Conservation (phyloP, 75 land plant species). For the Isoetes taiwanensis region DNA sequence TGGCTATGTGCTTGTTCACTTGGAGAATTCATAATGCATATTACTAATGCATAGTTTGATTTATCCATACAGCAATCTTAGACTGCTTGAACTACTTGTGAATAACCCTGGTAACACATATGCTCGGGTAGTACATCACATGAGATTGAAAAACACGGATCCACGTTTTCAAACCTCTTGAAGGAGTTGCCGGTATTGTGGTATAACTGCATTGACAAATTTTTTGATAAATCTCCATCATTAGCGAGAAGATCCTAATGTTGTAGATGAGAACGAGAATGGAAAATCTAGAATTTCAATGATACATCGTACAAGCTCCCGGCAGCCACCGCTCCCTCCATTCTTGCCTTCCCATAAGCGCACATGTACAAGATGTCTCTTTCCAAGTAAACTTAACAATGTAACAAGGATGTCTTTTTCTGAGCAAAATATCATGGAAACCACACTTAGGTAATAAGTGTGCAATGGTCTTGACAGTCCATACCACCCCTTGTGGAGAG, state of each 20-base stretch:
- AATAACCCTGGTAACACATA: too few species aligned
- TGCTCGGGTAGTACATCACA: too few species aligned
- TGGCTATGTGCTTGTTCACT: too few species aligned
- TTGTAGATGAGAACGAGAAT: too few species aligned
- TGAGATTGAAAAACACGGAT: too few species aligned
- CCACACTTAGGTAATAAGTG: slow-evolving; percentile 65
- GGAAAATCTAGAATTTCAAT: slow-evolving; percentile 82
- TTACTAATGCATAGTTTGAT: too few species aligned
- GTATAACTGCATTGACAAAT: slow-evolving; percentile 51
- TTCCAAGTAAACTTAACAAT: slow-evolving; percentile 41
- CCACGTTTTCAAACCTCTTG: slow-evolving; percentile 70
- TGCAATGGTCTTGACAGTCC: slow-evolving; percentile 54
- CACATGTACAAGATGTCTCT: slow-evolving; percentile 49
- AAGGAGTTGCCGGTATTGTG: slow-evolving; percentile 59
- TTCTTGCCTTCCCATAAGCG: slow-evolving; percentile 72
- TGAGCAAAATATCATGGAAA: slow-evolving; percentile 58
- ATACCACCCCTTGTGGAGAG: slow-evolving; percentile 68
- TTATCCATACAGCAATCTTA: too few species aligned
- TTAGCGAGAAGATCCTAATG: slow-evolving; percentile 50
- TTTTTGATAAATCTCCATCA: slow-evolving; percentile 45
- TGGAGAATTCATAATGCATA: too few species aligned
- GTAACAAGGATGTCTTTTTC: slow-evolving; percentile 42
- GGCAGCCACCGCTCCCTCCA: slow-evolving; percentile 63
- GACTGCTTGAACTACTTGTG: too few species aligned
- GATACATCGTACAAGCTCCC: slow-evolving; percentile 46